These are phyloP conservation scores for Leccinum uliginosum DNA, from an alignment of 768 basidiomycete genomes.

Conservation along the genomic window DNA sequence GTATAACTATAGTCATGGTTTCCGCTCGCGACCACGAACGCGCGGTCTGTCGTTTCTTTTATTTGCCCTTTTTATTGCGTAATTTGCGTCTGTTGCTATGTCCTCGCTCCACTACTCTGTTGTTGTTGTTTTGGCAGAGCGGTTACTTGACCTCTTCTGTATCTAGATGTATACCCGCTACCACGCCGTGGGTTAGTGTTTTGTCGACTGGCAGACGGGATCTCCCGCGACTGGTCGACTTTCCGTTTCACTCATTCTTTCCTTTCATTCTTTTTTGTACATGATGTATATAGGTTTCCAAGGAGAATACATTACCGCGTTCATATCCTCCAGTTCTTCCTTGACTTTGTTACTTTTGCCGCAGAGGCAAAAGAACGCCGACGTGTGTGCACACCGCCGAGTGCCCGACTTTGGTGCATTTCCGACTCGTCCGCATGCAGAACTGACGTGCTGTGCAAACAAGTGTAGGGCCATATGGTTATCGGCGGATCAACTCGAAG, in stretches of 20 bases:
- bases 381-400: background rate
- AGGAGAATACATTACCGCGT: background rate
- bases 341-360: background rate
- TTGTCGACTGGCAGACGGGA: background rate
- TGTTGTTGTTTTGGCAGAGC: slow-evolving; percentile 3
- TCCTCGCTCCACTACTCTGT: background rate
- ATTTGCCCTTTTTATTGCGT: slow-evolving; percentile 26
- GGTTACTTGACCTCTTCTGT: background rate
- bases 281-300: background rate
- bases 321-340: background rate
- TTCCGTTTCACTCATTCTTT: background rate
- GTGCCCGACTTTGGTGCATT: background rate
- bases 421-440: background rate
- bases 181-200: background rate
- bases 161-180: slow-evolving; percentile 8
- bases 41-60: slow-evolving; percentile 6
- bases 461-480: background rate
- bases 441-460: background rate
- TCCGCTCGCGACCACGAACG: slow-evolving; percentile 14
- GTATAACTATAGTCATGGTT: slow-evolving; percentile 8
- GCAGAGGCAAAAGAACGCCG: background rate
- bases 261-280: background rate
- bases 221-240: background rate
- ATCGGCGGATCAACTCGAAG: background rate
- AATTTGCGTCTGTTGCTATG: slow-evolving; percentile 7